Conservation (phyloP, 2,329 filamentous ascomycete genomes). For the Colletotrichum magnum region DNA sequence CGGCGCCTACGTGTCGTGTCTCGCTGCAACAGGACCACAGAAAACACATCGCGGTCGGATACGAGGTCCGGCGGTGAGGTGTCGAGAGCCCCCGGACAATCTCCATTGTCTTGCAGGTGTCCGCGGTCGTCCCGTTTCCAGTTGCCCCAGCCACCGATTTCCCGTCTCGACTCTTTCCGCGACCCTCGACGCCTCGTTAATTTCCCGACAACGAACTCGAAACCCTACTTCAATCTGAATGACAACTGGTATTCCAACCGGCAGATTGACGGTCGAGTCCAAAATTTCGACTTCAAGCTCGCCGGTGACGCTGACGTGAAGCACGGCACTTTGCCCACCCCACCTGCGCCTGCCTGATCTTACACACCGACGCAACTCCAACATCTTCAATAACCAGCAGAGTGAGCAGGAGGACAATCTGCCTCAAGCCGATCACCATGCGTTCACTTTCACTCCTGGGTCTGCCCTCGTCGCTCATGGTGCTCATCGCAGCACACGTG, state of each 20-base stretch:
- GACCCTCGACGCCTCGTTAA: constrained; percentile 21
- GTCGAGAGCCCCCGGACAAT: constrained; percentile 13
- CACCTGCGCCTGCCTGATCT: background rate
- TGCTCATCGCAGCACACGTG: constrained; percentile 58
- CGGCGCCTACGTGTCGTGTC: constrained; percentile 31
- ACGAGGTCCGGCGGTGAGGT: constrained; percentile 33
- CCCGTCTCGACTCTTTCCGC: constrained; percentile 18
- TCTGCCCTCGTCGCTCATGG: constrained; percentile 61
- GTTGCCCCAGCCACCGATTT: constrained; percentile 40
- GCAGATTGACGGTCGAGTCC: constrained; percentile 1
- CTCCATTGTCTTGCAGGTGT: constrained; percentile 35
- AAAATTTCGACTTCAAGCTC: background rate
- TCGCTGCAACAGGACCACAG: constrained; percentile 31
- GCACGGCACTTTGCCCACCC: background rate
- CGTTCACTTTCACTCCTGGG: constrained; percentile 53
- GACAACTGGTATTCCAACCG: background rate
- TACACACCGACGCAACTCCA: constrained; percentile 14
- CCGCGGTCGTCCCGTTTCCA: constrained; percentile 1
- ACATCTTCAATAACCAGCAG: constrained; percentile 3
- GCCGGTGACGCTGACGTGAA: constrained; percentile 6
- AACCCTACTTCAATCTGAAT: constrained; percentile 2
- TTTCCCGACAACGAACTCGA: constrained; percentile 4
- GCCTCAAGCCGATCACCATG: constrained; percentile 51
- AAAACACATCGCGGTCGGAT: constrained; percentile 19
- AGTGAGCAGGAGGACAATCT: background rate